Evolutionary conservation across 306 rosid species (phyloP).

Genomic region (Fragaria ananassa): DNA sequence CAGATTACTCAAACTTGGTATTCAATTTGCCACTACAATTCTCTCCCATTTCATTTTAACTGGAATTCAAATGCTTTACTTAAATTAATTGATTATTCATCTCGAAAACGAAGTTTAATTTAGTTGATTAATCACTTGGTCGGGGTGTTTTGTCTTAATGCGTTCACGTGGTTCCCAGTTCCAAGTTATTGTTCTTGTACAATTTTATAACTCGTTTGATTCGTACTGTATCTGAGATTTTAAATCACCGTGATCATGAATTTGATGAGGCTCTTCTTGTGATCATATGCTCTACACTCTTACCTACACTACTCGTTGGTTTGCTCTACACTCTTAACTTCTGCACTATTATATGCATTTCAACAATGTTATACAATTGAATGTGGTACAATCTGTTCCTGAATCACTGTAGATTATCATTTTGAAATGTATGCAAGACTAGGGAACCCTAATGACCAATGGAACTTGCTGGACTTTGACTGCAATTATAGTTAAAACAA

Average conservation of each 20-base stretch:
- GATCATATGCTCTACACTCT: slow-evolving; percentile 7
- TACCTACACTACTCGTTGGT: neutral
- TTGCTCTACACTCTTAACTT: neutral
- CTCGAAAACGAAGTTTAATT: slow-evolving; percentile 39
- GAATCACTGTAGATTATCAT: neutral
- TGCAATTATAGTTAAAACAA: neutral
- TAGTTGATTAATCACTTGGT: slow-evolving; percentile 83
- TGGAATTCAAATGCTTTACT: slow-evolving; percentile 47
- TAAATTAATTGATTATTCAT: slow-evolving; percentile 19
- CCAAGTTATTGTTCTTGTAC: slow-evolving; percentile 71
- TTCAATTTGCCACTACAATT: neutral
- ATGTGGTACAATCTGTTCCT: neutral
- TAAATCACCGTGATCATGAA: slow-evolving; percentile 12
- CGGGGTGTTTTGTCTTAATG: slow-evolving; percentile 94
- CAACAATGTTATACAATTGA: neutral
- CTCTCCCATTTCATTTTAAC: slow-evolving; percentile 42
- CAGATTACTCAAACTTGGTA: slow-evolving; percentile 8
- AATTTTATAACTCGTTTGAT: slow-evolving; percentile 8
- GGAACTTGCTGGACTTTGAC: slow-evolving; percentile 12
- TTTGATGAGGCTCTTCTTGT: neutral
- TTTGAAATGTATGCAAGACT: neutral
- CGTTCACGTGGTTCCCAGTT: slow-evolving; percentile 97
- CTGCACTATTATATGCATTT: neutral
- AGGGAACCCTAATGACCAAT: neutral
- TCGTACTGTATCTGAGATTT: slow-evolving; percentile 7